These are phyloP conservation scores for Thelonectria discophora DNA, from an alignment of 2,329 filamentous ascomycete species.

Conservation along the genomic window DNA sequence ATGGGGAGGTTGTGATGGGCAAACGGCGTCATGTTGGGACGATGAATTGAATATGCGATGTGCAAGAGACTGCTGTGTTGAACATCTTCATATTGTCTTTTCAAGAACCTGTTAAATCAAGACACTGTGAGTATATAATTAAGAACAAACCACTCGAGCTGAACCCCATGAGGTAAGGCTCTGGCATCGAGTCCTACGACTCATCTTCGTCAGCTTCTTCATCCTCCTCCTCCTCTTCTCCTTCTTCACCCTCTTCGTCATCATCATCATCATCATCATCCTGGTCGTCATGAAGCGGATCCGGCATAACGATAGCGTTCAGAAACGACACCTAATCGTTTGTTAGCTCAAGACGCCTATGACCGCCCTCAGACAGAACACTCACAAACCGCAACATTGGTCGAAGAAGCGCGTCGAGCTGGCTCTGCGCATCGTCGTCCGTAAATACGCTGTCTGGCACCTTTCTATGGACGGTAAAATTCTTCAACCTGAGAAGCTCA, in stretches of 20 bases:
- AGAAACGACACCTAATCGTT: slow-evolving; percentile 71
- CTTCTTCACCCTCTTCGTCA: slow-evolving; percentile 39
- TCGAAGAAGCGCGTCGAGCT: slow-evolving; percentile 70
- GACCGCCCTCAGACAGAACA: background rate
- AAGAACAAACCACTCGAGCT: background rate
- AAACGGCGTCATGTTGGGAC: slow-evolving; percentile 11
- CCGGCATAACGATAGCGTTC: slow-evolving; percentile 79
- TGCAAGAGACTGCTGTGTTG: background rate
- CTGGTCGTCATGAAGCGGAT: slow-evolving; percentile 59
- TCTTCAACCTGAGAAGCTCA: slow-evolving; percentile 79
- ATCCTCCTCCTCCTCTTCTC: slow-evolving; percentile 14
- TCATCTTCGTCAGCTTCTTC: slow-evolving; percentile 23
- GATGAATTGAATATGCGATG: background rate
- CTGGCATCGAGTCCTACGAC: too few species aligned
- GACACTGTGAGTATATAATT: background rate
- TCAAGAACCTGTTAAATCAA: background rate
- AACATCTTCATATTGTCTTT: background rate
- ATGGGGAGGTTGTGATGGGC: background rate
- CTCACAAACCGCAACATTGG: slow-evolving; percentile 84
- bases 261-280: slow-evolving; percentile 50
- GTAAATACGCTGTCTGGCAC: slow-evolving; percentile 73
- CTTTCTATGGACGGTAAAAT: slow-evolving; percentile 76
- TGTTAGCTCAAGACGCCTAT: slow-evolving; percentile 11
- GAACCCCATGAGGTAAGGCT: too few species aligned
- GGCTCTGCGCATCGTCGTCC: slow-evolving; percentile 68